Percentiles rank a stretch among this genome's conserved stretches.
phyloP scores from a whole-genome alignment of 2,329 filamentous ascomycete species.

The Penicillium expansum region DNA sequence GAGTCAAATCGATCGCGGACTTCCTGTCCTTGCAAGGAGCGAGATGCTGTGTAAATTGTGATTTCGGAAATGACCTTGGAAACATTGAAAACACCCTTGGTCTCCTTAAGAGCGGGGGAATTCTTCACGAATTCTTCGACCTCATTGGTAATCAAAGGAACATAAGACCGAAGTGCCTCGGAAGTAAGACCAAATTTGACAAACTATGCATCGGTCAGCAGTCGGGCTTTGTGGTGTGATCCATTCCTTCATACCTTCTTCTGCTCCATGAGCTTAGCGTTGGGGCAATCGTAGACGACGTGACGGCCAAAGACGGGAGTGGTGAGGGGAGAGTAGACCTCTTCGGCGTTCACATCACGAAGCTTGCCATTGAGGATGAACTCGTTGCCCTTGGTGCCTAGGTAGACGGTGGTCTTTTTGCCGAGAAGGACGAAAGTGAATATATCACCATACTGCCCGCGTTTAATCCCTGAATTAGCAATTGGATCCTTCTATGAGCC shows the following conservation, averaged over 20 bases:
- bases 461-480: background rate
- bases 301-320: slow-evolving; percentile 74
- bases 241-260: slow-evolving; percentile 66
- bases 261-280: slow-evolving; percentile 91
- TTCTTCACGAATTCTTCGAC: slow-evolving; percentile 70
- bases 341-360: slow-evolving; percentile 85
- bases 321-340: slow-evolving; percentile 77
- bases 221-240: background rate
- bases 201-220: slow-evolving; percentile 43
- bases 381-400: slow-evolving; percentile 80
- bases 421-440: slow-evolving; percentile 88
- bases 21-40: slow-evolving; percentile 79
- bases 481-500: background rate
- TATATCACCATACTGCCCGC: slow-evolving; percentile 73
- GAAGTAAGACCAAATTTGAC: slow-evolving; percentile 64
- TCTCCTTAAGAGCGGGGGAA: slow-evolving; percentile 63
- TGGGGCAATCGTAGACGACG: slow-evolving; percentile 88
- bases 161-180: slow-evolving; percentile 66
- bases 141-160: slow-evolving; percentile 73
- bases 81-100: slow-evolving; percentile 68
- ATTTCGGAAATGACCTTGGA: slow-evolving; percentile 76
- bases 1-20: slow-evolving; percentile 78
- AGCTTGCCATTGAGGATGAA: slow-evolving; percentile 90
- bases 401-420: slow-evolving; percentile 82
- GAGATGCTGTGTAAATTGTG: slow-evolving; percentile 85